Evolutionary conservation across 1,284 basidiomycete genomes (phyloP).

Genomic region (Ceratobasidium theobromae): DNA sequence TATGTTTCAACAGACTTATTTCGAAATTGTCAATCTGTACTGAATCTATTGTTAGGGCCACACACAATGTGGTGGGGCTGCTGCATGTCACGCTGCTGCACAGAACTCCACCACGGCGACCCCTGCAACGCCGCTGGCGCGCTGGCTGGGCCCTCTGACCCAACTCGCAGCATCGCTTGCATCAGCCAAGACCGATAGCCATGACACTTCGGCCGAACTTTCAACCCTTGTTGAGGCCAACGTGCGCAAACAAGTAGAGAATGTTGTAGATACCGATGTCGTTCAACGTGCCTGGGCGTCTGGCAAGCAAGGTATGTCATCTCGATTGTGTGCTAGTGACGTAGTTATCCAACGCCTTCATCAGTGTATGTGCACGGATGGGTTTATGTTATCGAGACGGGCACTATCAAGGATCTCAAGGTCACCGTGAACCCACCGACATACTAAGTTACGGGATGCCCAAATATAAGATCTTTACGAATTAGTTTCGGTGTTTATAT

Average conservation of each 20-base stretch:
- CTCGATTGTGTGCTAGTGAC: background rate
- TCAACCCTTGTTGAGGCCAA: constrained; percentile 70
- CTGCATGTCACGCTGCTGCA: constrained; percentile 57
- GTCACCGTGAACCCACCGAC: constrained; percentile 30
- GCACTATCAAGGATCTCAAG: constrained; percentile 66
- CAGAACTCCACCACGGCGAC: constrained; percentile 27
- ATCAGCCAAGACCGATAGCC: constrained; percentile 42
- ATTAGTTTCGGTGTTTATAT: background rate
- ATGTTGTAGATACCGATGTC: constrained; percentile 63
- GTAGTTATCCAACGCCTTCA: constrained; percentile 33
- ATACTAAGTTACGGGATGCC: background rate
- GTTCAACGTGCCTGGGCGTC: constrained; percentile 72
- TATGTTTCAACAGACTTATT: constrained; percentile 6
- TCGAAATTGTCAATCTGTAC: constrained; percentile 28
- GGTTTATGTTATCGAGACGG: constrained; percentile 76
- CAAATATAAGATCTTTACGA: too few species aligned
- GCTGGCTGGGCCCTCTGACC: constrained; percentile 75
- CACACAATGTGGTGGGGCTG: constrained; percentile 76
- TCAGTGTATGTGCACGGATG: constrained; percentile 76
- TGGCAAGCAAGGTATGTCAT: constrained; percentile 51
- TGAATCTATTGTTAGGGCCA: constrained; percentile 83
- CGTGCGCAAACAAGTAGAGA: constrained; percentile 73
- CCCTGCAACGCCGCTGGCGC: constrained; percentile 55
- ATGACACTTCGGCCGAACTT: constrained; percentile 41
- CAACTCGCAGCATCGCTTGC: constrained; percentile 52